These are phyloP conservation scores for Suhomyces bokatorum DNA, from an alignment of 1,139 yeast genomes.

Conservation along the genomic window DNA sequence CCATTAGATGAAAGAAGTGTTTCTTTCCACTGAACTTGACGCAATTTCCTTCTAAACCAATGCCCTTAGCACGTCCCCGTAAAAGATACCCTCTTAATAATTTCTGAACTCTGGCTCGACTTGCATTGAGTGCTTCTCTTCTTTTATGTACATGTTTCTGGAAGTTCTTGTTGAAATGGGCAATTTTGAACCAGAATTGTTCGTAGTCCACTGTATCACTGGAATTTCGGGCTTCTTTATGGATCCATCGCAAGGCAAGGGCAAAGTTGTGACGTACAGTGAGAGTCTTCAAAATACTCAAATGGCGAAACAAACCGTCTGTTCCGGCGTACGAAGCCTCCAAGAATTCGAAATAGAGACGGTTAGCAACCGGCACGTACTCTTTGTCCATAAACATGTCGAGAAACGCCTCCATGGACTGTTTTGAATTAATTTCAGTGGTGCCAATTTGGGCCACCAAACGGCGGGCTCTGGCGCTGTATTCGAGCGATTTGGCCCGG, in stretches of 20 bases:
- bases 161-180: conserved; percentile 26
- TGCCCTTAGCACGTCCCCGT: conserved; percentile 2
- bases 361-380: conserved; percentile 1
- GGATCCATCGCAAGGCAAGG: conserved; percentile 2
- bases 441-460: neutral
- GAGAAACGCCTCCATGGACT: neutral
- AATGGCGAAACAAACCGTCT: neutral
- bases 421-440: conserved; percentile 2
- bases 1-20: conserved; percentile 5
- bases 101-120: conserved; percentile 15
- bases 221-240: neutral
- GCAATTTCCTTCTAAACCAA: neutral
- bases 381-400: conserved; percentile 1
- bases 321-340: neutral
- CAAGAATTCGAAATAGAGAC: neutral
- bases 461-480: neutral
- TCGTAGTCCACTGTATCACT: conserved; percentile 19
- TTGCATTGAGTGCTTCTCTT: conserved; percentile 11
- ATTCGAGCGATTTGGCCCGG: neutral
- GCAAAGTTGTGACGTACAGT: conserved; percentile 4
- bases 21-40: conserved; percentile 2
- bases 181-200: conserved; percentile 27
- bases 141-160: conserved; percentile 19
- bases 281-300: conserved; percentile 1
- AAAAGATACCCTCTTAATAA: conserved; percentile 14